Percentiles rank a stretch among this genome's conserved stretches.
Conservation (phyloP, 202 grass and related monocot species). For the Hordeum pubiflorum region DNA sequence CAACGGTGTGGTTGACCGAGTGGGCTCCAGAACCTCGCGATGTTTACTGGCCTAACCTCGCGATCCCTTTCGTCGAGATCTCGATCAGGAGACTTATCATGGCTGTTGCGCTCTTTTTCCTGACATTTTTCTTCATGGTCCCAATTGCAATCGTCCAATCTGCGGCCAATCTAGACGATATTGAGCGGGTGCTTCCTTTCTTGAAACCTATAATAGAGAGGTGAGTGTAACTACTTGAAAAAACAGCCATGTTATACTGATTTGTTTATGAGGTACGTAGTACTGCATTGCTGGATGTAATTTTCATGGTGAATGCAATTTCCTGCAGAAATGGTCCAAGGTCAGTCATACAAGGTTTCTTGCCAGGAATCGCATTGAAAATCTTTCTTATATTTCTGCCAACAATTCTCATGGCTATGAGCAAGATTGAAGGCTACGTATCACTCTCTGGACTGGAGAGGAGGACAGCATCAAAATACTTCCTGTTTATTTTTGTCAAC, state of each 20-base stretch:
- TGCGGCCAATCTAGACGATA: constrained; percentile 77
- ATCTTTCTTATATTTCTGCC: constrained; percentile 83
- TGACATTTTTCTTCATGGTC: constrained; percentile 95
- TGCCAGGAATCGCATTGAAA: constrained; percentile 84
- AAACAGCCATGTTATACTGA: not conserved
- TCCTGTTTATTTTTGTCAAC: constrained; percentile 85
- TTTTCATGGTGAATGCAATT: constrained; percentile 4
- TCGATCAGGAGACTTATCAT: constrained; percentile 72
- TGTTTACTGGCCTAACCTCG: constrained; percentile 76
- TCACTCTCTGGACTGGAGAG: constrained; percentile 80
- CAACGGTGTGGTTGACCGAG: constrained; percentile 77
- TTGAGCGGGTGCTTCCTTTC: constrained; percentile 74
- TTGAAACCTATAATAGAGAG: constrained; percentile 67
- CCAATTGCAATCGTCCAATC: constrained; percentile 92
- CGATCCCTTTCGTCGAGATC: constrained; percentile 76
- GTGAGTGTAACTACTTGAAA: constrained; percentile 28
- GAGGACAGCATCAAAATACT: constrained; percentile 71
- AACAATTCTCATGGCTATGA: constrained; percentile 85
- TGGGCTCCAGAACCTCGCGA: constrained; percentile 92
- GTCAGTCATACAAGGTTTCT: constrained; percentile 83
- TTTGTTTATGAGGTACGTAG: not conserved
- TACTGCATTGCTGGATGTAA: constrained; percentile 29
- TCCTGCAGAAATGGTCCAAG: constrained; percentile 63
- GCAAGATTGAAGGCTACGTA: constrained; percentile 79
- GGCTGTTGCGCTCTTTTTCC: constrained; percentile 67